Percentiles rank a stretch among this genome's conserved stretches.
phyloP scores from a whole-genome alignment of 2,329 filamentous ascomycete genomes.

The Colletotrichum theobromicola region DNA sequence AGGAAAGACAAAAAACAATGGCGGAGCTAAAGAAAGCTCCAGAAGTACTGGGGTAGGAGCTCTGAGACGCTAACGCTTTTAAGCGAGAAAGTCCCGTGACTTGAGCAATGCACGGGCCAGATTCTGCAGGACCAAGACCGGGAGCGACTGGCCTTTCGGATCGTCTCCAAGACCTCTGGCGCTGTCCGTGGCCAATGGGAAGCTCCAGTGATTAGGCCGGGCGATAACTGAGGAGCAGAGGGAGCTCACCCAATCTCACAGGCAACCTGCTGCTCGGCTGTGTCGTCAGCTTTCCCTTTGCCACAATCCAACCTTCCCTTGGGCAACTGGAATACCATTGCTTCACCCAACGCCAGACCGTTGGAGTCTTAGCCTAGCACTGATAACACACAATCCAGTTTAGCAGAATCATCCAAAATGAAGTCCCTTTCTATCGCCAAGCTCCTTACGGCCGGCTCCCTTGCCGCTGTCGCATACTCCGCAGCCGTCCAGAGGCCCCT shows the following conservation, averaged over 20 bases:
- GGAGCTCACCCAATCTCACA: slow-evolving; percentile 26
- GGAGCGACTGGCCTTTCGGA: not conserved
- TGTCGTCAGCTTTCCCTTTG: slow-evolving; percentile 28
- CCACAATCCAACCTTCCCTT: not conserved
- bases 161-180: not conserved
- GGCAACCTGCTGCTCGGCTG: slow-evolving; percentile 19
- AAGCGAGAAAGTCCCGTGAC: not conserved
- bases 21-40: not conserved
- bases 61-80: not conserved
- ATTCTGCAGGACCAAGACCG: not conserved
- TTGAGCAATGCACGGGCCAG: not conserved
- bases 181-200: slow-evolving; percentile 22
- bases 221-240: not conserved
- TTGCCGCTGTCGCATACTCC: slow-evolving; percentile 24
- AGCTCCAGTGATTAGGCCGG: slow-evolving; percentile 9
- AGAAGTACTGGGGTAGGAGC: not conserved
- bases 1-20: not conserved
- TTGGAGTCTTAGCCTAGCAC: not conserved
- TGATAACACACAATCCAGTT: not conserved
- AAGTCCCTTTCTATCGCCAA: slow-evolving; percentile 37
- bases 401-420: slow-evolving; percentile 23
- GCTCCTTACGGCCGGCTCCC: slow-evolving; percentile 33
- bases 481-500: slow-evolving; percentile 10
- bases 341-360: not conserved
- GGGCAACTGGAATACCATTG: not conserved